These are phyloP conservation scores for Heritiera littoralis DNA, from an alignment of 345 rosid species.

Conservation along the genomic window DNA sequence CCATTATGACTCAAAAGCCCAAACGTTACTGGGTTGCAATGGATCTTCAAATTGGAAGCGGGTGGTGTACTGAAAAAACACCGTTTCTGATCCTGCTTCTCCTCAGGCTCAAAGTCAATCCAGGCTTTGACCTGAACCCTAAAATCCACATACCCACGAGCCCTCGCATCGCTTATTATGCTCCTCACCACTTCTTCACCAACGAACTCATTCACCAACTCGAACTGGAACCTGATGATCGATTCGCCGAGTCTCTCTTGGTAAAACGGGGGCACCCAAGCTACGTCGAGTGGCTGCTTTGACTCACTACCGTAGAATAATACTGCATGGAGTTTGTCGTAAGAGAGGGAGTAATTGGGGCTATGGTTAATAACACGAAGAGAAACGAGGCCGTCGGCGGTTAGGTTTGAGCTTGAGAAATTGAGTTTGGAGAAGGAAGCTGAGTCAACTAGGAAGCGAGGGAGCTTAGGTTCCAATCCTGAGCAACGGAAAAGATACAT, in stretches of 20 bases:
- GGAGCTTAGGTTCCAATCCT: background rate
- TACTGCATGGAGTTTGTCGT: constrained; percentile 19
- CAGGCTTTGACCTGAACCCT: background rate
- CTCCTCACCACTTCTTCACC: constrained; percentile 8
- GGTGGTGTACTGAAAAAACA: no score
- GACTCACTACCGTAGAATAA: constrained; percentile 1
- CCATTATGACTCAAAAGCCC: constrained; percentile 15
- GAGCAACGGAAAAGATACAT: no score
- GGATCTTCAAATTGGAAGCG: background rate
- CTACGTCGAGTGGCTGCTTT: background rate
- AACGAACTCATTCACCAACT: constrained; percentile 13
- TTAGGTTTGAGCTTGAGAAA: background rate
- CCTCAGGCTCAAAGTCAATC: background rate
- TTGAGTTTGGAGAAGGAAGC: background rate
- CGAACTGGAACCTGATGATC: constrained; percentile 6
- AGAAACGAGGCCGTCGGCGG: background rate
- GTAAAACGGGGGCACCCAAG: constrained; percentile 19
- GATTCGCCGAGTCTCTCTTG: constrained; percentile 17
- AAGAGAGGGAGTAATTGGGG: background rate
- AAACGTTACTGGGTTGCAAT: constrained; percentile 20
- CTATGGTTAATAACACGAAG: background rate
- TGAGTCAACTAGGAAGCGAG: background rate
- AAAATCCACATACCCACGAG: constrained; percentile 24
- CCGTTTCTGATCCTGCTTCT: background rate
- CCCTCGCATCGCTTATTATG: background rate